Percentiles rank a stretch among this genome's conserved stretches.
Conservation (phyloP, 345 rosid genomes). For the Carallia brachiata region DNA sequence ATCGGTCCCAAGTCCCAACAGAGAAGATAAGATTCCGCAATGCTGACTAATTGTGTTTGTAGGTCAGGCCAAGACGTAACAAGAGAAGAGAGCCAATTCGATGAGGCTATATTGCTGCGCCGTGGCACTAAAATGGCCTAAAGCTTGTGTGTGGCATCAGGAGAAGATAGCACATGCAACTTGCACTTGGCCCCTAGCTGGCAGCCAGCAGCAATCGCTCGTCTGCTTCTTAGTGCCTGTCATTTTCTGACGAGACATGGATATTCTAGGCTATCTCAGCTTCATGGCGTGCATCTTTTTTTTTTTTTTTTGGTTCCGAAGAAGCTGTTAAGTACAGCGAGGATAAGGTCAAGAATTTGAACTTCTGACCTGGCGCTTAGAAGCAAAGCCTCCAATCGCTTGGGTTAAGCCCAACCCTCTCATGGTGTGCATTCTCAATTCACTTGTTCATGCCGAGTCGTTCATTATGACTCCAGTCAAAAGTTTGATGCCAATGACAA, state of each 20-base stretch:
- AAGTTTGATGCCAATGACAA: too few relatives aligned
- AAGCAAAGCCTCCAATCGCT: too few relatives aligned
- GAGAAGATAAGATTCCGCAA: too few relatives aligned
- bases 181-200: slow-evolving; percentile 12
- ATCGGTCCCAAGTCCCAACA: too few relatives aligned
- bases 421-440: not conserved
- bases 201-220: not conserved
- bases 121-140: not conserved
- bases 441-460: too few relatives aligned
- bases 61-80: not conserved
- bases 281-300: not conserved
- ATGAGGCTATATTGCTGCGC: not conserved
- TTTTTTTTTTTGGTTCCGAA: too few relatives aligned
- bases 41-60: not conserved
- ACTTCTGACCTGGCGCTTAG: too few relatives aligned
- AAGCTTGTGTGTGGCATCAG: not conserved
- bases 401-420: too few relatives aligned
- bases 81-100: not conserved
- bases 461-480: too few relatives aligned
- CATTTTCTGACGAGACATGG: slow-evolving; percentile 2
- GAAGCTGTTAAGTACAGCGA: too few relatives aligned
- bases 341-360: too few relatives aligned
- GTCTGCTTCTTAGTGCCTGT: not conserved
- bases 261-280: not conserved
- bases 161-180: not conserved